phyloP scores from a whole-genome alignment of 345 rosid species.

The Dimocarpus longan region DNA sequence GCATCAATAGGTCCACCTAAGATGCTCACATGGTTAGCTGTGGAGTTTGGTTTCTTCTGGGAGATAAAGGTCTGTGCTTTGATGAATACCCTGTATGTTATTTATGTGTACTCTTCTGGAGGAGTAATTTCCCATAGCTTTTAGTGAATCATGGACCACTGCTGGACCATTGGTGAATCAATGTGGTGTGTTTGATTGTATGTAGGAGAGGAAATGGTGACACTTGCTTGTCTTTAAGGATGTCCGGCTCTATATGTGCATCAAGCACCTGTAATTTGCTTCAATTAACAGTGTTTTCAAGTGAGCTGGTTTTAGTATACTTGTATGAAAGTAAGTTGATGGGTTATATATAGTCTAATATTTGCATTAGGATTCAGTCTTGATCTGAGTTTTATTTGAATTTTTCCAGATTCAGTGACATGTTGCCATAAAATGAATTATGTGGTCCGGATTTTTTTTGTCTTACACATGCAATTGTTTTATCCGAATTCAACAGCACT shows the following conservation, averaged over 20 bases:
- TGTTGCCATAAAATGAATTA: no score
- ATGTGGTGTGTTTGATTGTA: constrained; percentile 12
- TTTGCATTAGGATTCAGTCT: no score
- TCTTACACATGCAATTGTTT: no score
- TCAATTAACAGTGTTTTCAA: neutral
- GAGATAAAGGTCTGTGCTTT: neutral
- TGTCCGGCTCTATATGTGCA: neutral
- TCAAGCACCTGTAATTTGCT: neutral
- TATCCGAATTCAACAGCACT: no score
- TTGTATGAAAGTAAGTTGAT: no score
- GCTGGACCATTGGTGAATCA: constrained; percentile 9
- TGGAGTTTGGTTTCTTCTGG: neutral
- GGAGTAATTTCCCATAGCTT: neutral
- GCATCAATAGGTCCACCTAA: neutral
- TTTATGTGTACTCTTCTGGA: neutral
- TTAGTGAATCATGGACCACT: constrained; percentile 4
- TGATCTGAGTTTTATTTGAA: no score
- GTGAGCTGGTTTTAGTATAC: no score
- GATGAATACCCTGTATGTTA: neutral
- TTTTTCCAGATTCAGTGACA: no score
- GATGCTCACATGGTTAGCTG: neutral
- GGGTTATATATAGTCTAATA: no score
- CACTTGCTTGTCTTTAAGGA: neutral
- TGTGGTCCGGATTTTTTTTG: no score
- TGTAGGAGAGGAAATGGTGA: neutral